Evolutionary conservation across 2,329 filamentous ascomycete genomes (phyloP).

Genomic region (Stagonosporopsis chrysanthemi): DNA sequence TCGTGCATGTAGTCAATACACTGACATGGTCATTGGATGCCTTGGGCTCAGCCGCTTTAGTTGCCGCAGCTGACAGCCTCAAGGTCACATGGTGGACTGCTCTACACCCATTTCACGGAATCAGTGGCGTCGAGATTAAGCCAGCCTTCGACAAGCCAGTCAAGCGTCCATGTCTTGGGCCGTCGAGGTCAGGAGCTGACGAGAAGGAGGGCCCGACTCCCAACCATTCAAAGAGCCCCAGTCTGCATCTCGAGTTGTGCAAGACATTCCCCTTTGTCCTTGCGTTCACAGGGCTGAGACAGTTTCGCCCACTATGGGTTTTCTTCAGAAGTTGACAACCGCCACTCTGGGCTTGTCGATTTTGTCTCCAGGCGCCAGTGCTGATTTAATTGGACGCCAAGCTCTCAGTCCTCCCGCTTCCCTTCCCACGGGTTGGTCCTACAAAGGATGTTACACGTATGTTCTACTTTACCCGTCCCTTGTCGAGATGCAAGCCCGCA

Average conservation of each 20-base stretch:
- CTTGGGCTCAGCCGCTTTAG: neutral
- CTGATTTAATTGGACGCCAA: slow-evolving; percentile 15
- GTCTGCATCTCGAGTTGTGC: neutral
- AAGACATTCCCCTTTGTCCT: neutral
- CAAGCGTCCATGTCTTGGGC: neutral
- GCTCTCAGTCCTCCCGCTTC: slow-evolving; percentile 1
- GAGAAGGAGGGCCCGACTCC: neutral
- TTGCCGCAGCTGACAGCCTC: slow-evolving; percentile 3
- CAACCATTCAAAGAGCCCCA: slow-evolving; percentile 5
- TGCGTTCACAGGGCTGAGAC: neutral
- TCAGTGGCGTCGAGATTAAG: neutral
- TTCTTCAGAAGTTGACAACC: slow-evolving; percentile 1
- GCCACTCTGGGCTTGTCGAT: slow-evolving; percentile 12
- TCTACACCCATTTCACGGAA: neutral
- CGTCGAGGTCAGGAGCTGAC: slow-evolving; percentile 1
- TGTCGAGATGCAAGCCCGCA: neutral
- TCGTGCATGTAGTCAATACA: neutral
- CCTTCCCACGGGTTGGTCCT: slow-evolving; percentile 28
- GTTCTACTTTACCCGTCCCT: slow-evolving; percentile 6
- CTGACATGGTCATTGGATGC: slow-evolving; percentile 5
- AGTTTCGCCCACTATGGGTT: slow-evolving; percentile 7
- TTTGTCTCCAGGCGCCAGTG: slow-evolving; percentile 1
- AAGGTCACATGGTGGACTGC: neutral
- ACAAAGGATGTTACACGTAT: slow-evolving; percentile 41
- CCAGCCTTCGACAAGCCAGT: slow-evolving; percentile 4